Evolutionary conservation across 2,329 filamentous ascomycete species (phyloP), one percentile per base, ranked within the genome.

Genomic region (Fusarium sp.): DNA sequence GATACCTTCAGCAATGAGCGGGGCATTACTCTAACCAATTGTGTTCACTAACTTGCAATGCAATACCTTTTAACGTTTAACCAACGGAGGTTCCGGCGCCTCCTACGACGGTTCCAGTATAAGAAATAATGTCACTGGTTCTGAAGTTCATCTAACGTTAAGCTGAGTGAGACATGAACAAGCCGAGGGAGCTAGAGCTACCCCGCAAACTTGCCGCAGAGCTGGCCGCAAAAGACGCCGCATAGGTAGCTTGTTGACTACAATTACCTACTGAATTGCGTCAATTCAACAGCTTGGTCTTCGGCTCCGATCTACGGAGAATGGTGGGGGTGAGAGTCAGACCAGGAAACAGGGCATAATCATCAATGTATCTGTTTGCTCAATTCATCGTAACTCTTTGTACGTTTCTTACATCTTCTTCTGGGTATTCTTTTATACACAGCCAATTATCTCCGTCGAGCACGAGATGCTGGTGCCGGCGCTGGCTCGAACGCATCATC

Each of bases 401-500:
- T 47, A 37, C 19, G 28, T 51, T 51, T 22, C 14, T 54, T 13
- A 37, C 39, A 46, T 26, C 11, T 26, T 35, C 30, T 28, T 41
- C 6, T 22, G 65, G 65, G 65, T 62, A 58, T 68, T 32, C 24
- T 28, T 48, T 26, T 39, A 14, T 19, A 47, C 37, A 19, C 13
- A 19, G 3, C 14, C 19, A 13, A 45, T 22, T 19, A 78, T 51
- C 76, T 71, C 45, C 75, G 74, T 48, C 78, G 75, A 7, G 76
- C 75, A 53, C 77, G 69, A n/a, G 71, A 75, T 19, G 78, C 67
- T 19, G 66, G 67, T n/a, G 74, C 67, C 1, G 83, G 83, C 49
- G 83, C 80, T 7, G 85, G 80, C 75, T 89, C 87, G 75, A 90
- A 90, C 0, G 83, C 78, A 75, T 88, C 86, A 43, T 89, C 86